phyloP scores from a whole-genome alignment of 805 yeast species.

The Alloascoidea africana region DNA sequence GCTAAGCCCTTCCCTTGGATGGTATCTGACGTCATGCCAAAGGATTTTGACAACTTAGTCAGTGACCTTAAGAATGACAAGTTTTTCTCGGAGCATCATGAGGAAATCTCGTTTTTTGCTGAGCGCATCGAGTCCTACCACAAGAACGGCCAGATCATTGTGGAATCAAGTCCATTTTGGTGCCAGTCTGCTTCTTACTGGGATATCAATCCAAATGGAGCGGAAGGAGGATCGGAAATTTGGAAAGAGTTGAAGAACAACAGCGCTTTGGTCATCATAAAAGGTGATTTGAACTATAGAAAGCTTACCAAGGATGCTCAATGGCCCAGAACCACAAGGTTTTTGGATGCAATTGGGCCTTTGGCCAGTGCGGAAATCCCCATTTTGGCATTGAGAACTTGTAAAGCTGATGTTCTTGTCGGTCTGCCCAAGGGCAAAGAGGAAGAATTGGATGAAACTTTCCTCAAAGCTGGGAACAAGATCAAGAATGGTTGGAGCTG shows the following conservation, averaged over 20 bases:
- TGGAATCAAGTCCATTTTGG: slow-evolving; percentile 71
- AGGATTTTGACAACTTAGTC: slow-evolving; percentile 52
- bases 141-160: slow-evolving; percentile 28
- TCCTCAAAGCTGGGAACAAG: slow-evolving; percentile 37
- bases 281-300: slow-evolving; percentile 94
- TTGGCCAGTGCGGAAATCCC: slow-evolving; percentile 43
- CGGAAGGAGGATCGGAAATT: slow-evolving; percentile 41
- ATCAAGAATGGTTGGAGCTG: slow-evolving; percentile 69
- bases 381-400: slow-evolving; percentile 69
- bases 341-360: slow-evolving; percentile 51
- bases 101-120: slow-evolving; percentile 33
- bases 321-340: slow-evolving; percentile 78
- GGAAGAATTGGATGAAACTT: slow-evolving; percentile 45
- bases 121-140: slow-evolving; percentile 28
- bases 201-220: slow-evolving; percentile 39
- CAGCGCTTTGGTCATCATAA: slow-evolving; percentile 65
- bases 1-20: slow-evolving; percentile 93
- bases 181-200: slow-evolving; percentile 66
- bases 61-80: slow-evolving; percentile 34
- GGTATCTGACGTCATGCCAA: slow-evolving; percentile 88
- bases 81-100: slow-evolving; percentile 32
- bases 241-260: slow-evolving; percentile 39
- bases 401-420: slow-evolving; percentile 92
- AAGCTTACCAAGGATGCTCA: slow-evolving; percentile 81
- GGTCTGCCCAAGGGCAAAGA: slow-evolving; percentile 66